phyloP scores from a whole-genome alignment of 345 rosid genomes.

The Psidium friedrichsthalianum region DNA sequence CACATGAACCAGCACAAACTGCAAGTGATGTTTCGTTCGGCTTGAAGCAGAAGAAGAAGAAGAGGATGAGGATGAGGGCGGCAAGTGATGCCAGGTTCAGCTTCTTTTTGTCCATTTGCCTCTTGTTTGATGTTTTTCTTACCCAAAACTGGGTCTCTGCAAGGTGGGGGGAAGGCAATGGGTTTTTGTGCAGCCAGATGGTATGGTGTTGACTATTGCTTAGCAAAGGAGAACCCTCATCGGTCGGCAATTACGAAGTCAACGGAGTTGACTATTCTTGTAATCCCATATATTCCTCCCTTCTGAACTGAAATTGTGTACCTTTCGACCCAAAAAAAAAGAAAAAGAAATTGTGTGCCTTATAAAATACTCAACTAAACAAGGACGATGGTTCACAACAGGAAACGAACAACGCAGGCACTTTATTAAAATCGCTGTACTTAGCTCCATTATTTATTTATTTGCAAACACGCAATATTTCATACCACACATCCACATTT shows the following conservation, averaged over 20 bases:
- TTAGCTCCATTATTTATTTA: not conserved
- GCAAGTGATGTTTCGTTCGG: not conserved
- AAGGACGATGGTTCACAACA: not conserved
- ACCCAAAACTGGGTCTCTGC: not conserved
- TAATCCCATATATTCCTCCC: not conserved
- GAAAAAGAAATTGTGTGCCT: not conserved
- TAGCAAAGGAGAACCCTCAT: not conserved
- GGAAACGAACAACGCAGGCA: not conserved
- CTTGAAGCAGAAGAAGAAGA: not conserved
- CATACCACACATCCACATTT: not conserved
- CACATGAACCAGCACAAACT: constrained; percentile 23
- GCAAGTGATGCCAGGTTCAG: not conserved
- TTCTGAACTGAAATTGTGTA: not conserved
- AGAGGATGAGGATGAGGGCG: not conserved
- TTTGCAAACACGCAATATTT: not conserved
- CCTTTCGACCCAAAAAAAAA: not conserved
- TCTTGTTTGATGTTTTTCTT: not conserved
- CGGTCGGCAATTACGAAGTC: not conserved
- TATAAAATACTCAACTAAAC: too few relatives aligned
- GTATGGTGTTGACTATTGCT: not conserved
- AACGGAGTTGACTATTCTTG: not conserved
- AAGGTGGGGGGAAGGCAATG: not conserved
- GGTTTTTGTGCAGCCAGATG: not conserved
- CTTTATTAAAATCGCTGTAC: not conserved
- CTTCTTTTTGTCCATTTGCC: not conserved